A percentile compares a stretch with the other conserved stretches of the same genome.
Conservation (phyloP, 495 filamentous ascomycete species). For the Amphirosellinia nigrospora region DNA sequence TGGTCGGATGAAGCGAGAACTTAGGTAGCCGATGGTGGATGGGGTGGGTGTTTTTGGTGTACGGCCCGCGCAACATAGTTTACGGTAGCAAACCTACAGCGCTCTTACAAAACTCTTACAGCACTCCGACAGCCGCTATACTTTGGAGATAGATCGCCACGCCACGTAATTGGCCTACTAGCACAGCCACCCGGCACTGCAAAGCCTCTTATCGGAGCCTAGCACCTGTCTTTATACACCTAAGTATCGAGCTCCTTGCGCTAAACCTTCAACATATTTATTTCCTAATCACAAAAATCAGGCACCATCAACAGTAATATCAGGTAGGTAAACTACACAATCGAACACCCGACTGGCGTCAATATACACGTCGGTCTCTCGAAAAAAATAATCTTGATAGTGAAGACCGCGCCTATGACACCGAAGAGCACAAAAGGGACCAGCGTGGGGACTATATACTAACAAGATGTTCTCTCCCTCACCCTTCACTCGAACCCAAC, state of each 20-base stretch:
- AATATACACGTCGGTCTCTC: not conserved
- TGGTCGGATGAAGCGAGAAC: not conserved
- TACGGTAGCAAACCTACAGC: not conserved
- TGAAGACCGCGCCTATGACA: not conserved
- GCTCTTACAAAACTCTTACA: not conserved
- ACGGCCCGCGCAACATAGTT: too few relatives aligned
- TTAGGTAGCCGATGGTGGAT: not conserved
- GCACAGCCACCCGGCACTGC: not conserved
- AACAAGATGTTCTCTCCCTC: not conserved
- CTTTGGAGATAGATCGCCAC: not conserved
- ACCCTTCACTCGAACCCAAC: not conserved
- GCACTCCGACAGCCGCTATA: not conserved
- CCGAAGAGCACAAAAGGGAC: not conserved
- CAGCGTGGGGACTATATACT: not conserved
- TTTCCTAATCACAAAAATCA: not conserved
- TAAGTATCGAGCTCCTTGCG: too few relatives aligned
- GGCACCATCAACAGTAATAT: not conserved
- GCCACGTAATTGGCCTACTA: not conserved
- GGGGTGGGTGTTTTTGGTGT: not conserved
- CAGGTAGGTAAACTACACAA: not conserved
- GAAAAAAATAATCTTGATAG: not conserved
- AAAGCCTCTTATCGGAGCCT: not conserved
- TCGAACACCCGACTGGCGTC: not conserved
- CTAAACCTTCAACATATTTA: not conserved
- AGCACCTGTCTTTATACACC: too few relatives aligned